Conservation (phyloP, 208 protist genomes). For the Acanthamoeba polyphaga region DNA sequence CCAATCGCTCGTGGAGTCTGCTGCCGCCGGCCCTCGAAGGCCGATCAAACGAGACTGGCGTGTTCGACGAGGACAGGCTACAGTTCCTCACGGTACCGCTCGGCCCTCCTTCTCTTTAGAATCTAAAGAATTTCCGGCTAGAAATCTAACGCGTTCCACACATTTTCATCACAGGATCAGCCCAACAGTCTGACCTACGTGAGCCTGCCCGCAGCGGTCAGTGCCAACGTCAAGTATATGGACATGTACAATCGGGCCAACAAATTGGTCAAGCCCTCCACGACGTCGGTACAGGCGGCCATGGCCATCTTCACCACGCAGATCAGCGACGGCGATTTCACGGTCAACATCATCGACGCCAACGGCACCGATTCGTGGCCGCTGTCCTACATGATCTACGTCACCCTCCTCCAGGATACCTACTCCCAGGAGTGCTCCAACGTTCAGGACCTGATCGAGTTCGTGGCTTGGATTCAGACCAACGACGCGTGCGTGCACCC, state of each 20-base stretch:
- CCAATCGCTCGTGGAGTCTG: neutral
- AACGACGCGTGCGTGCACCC: neutral
- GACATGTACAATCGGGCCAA: neutral
- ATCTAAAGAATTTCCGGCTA: neutral
- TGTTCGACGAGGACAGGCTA: neutral
- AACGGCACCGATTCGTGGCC: constrained; percentile 25
- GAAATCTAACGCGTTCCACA: neutral
- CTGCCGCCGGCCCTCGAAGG: constrained; percentile 9
- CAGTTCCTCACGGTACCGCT: neutral
- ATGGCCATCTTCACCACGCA: neutral
- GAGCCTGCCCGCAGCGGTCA: neutral
- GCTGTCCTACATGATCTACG: constrained; percentile 4
- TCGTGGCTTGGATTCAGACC: constrained; percentile 35
- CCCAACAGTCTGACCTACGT: neutral
- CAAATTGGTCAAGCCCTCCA: neutral
- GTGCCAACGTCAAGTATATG: neutral
- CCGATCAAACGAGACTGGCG: neutral
- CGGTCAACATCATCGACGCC: constrained; percentile 23
- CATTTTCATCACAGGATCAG: neutral
- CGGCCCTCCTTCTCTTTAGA: neutral
- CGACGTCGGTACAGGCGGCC: neutral
- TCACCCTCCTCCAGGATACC: neutral
- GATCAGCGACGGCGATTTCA: neutral
- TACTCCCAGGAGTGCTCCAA: neutral
- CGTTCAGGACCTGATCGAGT: constrained; percentile 37